Percentiles rank a stretch among this genome's conserved stretches.
phyloP scores from a whole-genome alignment of 305 asterid genomes.

The Coffea humblotiana region DNA sequence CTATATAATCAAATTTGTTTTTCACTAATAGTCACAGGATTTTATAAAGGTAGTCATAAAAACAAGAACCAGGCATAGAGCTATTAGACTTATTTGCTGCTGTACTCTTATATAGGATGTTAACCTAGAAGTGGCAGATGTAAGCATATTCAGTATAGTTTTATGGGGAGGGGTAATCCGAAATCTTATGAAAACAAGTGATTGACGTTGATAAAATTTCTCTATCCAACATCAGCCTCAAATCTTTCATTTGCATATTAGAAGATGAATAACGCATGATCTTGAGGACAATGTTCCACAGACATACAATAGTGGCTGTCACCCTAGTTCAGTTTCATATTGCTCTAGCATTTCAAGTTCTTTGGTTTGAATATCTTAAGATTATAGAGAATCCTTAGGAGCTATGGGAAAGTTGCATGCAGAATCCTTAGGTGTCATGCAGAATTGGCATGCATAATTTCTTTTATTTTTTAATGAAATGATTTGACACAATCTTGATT shows the following conservation, averaged over 20 bases:
- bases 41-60: not conserved
- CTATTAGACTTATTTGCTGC: not conserved
- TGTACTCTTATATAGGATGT: not conserved
- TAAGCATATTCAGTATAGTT: not conserved
- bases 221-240: not conserved
- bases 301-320: not conserved
- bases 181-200: not conserved
- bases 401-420: not conserved
- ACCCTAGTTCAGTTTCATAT: not conserved
- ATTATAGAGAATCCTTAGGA: not conserved
- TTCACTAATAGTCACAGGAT: not conserved
- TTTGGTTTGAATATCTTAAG: not conserved
- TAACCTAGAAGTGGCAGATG: slow-evolving; percentile 2
- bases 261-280: not conserved
- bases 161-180: not conserved
- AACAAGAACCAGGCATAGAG: not conserved
- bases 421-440: not conserved
- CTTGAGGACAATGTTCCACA: not conserved
- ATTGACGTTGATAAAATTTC: not conserved
- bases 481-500: not conserved
- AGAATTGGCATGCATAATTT: not conserved
- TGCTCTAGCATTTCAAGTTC: not conserved
- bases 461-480: not conserved
- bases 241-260: not conserved
- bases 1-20: not conserved